These are phyloP conservation scores for Auxenochlorella pyrenoidosa DNA, from an alignment of 139 green algal species.

Conservation along the genomic window DNA sequence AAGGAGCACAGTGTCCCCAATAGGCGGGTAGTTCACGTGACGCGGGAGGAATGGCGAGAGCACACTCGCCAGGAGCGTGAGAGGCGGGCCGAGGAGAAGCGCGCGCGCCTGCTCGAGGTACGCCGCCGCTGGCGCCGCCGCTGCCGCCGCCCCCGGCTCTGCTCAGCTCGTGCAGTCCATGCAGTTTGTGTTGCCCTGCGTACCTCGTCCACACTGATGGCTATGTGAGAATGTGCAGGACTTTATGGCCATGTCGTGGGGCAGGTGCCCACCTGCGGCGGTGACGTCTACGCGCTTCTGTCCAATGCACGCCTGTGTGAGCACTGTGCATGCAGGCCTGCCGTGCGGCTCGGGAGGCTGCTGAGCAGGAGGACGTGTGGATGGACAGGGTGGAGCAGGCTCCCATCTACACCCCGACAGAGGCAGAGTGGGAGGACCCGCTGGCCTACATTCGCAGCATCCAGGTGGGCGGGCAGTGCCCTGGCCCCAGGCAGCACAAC, in stretches of 20 bases:
- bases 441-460: constrained; percentile 65
- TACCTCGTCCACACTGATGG: too few relatives aligned
- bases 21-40: not conserved
- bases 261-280: too few relatives aligned
- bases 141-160: not conserved
- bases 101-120: constrained; percentile 4
- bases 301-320: too few relatives aligned
- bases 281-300: too few relatives aligned
- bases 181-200: too few relatives aligned
- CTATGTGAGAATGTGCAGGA: too few relatives aligned
- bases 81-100: not conserved
- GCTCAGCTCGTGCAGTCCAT: too few relatives aligned
- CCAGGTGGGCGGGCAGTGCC: not conserved
- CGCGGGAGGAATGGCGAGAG: not conserved
- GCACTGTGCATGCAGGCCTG: not conserved
- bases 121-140: not conserved
- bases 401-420: constrained; percentile 53
- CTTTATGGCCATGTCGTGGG: not conserved
- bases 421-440: constrained; percentile 59
- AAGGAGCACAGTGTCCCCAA: not conserved
- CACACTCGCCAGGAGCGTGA: constrained; percentile 2
- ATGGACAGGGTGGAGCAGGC: constrained; percentile 40
- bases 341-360: not conserved
- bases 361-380: constrained; percentile 30
- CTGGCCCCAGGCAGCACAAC: too few relatives aligned